These are phyloP conservation scores for Carex littledalei DNA, from an alignment of 176 grass and related monocot genomes.

Conservation along the genomic window DNA sequence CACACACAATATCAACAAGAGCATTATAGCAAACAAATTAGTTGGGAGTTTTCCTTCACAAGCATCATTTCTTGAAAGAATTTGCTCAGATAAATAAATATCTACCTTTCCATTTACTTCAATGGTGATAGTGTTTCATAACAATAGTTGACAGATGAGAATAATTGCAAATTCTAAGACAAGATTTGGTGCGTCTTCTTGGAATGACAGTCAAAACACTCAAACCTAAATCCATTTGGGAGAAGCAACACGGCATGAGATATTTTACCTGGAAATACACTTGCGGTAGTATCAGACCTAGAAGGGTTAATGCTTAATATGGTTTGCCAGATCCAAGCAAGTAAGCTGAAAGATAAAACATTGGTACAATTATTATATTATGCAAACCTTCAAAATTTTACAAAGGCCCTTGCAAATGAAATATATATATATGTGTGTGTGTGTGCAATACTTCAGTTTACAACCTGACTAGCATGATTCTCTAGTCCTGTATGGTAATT, in stretches of 20 bases:
- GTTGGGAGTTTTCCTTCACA: not conserved
- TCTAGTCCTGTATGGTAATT: too few relatives aligned
- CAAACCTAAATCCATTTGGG: not conserved
- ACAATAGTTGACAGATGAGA: not conserved
- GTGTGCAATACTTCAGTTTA: too few relatives aligned
- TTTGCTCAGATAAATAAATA: not conserved
- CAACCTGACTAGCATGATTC: too few relatives aligned
- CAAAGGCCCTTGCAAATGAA: not conserved
- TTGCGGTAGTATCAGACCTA: conserved; percentile 41
- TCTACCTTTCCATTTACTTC: not conserved
- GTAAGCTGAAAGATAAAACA: conserved; percentile 32
- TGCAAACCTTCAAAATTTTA: not conserved
- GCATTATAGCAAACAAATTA: not conserved
- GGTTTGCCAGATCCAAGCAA: conserved; percentile 40
- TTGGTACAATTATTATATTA: not conserved
- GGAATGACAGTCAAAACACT: not conserved
- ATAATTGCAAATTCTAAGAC: not conserved
- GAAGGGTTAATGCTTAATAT: conserved; percentile 40
- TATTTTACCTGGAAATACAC: conserved; percentile 38
- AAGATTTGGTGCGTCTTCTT: not conserved
- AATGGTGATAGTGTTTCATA: not conserved
- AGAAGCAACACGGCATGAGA: not conserved
- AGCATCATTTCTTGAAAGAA: not conserved
- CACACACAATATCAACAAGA: not conserved
- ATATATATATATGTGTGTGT: too few relatives aligned